phyloP scores from a whole-genome alignment of 306 rosid species.

The Vachellia pachyceras region DNA sequence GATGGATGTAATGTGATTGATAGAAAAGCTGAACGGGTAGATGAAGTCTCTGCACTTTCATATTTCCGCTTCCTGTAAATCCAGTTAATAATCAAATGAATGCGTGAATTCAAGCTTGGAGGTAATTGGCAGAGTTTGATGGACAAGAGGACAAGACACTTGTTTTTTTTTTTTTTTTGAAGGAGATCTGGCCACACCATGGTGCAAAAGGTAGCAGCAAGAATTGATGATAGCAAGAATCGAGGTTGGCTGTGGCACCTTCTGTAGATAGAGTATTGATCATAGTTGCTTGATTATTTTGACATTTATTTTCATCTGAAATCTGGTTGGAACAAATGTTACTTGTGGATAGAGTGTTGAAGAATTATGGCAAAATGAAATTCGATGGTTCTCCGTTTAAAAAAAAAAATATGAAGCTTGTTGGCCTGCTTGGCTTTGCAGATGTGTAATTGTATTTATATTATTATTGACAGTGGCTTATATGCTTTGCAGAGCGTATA shows the following conservation, averaged over 20 bases:
- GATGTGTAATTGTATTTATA: background rate
- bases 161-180: background rate
- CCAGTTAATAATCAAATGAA: background rate
- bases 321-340: background rate
- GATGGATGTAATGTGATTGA: slow-evolving; percentile 30
- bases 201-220: background rate
- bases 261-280: background rate
- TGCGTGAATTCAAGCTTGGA: background rate
- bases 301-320: background rate
- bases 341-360: background rate
- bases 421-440: background rate
- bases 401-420: background rate
- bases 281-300: background rate
- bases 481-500: too few species aligned
- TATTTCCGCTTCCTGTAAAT: background rate
- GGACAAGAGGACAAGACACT: background rate
- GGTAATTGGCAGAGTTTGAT: background rate
- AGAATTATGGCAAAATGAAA: background rate
- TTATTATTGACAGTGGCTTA: background rate
- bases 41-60: background rate
- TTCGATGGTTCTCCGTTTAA: background rate
- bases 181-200: background rate
- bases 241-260: background rate
- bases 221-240: background rate
- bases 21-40: background rate